phyloP scores from a whole-genome alignment of 371 early-diverging fungal genomes.

The Saksenaea vasiformis region DNA sequence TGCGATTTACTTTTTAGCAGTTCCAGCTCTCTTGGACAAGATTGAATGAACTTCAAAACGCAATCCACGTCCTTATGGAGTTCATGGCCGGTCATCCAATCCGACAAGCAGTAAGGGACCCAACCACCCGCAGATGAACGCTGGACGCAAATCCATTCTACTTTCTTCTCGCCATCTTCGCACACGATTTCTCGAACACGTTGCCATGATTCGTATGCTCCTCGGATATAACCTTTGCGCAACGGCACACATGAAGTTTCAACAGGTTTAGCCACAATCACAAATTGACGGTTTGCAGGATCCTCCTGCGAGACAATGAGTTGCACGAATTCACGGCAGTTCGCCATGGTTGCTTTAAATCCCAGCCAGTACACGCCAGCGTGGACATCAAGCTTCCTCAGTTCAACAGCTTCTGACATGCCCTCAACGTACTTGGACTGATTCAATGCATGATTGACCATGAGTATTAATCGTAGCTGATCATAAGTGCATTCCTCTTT shows the following conservation, averaged over 20 bases:
- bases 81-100: slow-evolving; percentile 21
- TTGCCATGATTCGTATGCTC: slow-evolving; percentile 35
- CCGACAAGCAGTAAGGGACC: slow-evolving; percentile 21
- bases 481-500: slow-evolving; percentile 16
- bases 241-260: background rate
- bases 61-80: slow-evolving; percentile 24
- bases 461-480: slow-evolving; percentile 16
- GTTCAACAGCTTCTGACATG: slow-evolving; percentile 18
- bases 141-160: slow-evolving; percentile 35
- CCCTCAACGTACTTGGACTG: slow-evolving; percentile 23
- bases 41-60: slow-evolving; percentile 21
- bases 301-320: slow-evolving; percentile 17
- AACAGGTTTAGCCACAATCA: slow-evolving; percentile 30
- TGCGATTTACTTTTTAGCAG: background rate
- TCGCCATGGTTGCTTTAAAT: slow-evolving; percentile 24
- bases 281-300: slow-evolving; percentile 14
- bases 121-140: slow-evolving; percentile 29
- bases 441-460: slow-evolving; percentile 20
- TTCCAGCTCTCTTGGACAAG: slow-evolving; percentile 1
- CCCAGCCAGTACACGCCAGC: slow-evolving; percentile 33
- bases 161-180: slow-evolving; percentile 12
- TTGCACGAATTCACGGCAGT: slow-evolving; percentile 32
- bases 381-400: slow-evolving; percentile 3
- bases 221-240: slow-evolving; percentile 24
- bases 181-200: slow-evolving; percentile 16